Conservation (phyloP, 805 yeast genomes). For the Hanseniaspora lindneri region DNA sequence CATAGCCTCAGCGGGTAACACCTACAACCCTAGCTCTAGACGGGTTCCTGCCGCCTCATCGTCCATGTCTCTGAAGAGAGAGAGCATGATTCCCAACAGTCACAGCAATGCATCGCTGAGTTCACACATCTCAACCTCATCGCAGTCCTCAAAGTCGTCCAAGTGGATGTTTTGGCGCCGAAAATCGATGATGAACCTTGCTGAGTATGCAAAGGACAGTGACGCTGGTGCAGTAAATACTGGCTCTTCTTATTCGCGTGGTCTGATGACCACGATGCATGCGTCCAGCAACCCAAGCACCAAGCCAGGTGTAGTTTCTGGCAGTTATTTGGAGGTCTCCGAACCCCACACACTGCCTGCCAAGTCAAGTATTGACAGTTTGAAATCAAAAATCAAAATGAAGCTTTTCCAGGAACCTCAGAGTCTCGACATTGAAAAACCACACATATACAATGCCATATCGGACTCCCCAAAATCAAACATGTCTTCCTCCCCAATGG, state of each 20-base stretch:
- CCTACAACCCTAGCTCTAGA: background rate
- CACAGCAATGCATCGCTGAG: conserved; percentile 23
- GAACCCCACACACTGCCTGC: conserved; percentile 1
- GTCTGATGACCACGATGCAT: no score
- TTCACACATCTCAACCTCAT: conserved; percentile 13
- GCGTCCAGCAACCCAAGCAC: no score
- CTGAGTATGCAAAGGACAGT: background rate
- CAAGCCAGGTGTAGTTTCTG: no score
- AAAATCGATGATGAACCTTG: conserved; percentile 15
- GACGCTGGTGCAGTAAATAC: background rate
- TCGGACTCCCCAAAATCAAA: conserved; percentile 9
- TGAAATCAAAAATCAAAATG: conserved; percentile 13
- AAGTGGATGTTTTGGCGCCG: conserved; percentile 31
- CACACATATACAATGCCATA: background rate
- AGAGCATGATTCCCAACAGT: conserved; percentile 17
- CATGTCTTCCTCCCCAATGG: background rate
- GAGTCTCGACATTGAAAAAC: background rate
- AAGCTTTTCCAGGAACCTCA: conserved; percentile 9
- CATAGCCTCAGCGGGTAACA: conserved; percentile 10
- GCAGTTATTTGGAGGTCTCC: background rate
- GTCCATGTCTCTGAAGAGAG: conserved; percentile 1
- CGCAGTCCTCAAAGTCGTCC: conserved; percentile 15
- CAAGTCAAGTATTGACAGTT: conserved; percentile 13
- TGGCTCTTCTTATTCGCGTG: no score
- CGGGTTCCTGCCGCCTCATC: background rate